A percentile compares a stretch with the other conserved stretches of the same genome.
These are phyloP conservation scores for Pterula multifida DNA, from an alignment of 1,284 basidiomycete genomes.

Conservation along the genomic window DNA sequence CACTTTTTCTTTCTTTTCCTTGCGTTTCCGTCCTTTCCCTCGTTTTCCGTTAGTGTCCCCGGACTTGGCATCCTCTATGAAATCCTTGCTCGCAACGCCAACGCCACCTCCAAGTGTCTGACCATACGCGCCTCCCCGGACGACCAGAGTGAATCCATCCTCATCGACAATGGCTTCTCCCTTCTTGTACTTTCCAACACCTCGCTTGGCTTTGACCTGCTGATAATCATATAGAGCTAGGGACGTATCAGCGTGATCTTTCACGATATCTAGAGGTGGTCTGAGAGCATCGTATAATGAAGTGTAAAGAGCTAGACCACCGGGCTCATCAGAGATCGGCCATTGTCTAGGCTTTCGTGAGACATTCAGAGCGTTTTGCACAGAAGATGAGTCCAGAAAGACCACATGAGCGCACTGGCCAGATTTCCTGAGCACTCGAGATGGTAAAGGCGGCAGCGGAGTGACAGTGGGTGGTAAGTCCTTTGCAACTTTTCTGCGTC, in stretches of 20 bases:
- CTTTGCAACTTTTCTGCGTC: slow-evolving; percentile 33
- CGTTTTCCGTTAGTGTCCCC: not conserved
- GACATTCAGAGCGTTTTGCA: slow-evolving; percentile 47
- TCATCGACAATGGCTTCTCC: slow-evolving; percentile 83
- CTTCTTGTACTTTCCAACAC: slow-evolving; percentile 53
- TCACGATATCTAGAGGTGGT: slow-evolving; percentile 61
- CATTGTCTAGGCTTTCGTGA: slow-evolving; percentile 41
- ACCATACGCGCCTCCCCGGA: slow-evolving; percentile 78
- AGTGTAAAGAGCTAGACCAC: slow-evolving; percentile 61
- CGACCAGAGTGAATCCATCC: slow-evolving; percentile 87
- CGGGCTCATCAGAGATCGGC: slow-evolving; percentile 43
- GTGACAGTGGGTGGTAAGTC: slow-evolving; percentile 32
- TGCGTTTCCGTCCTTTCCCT: slow-evolving; percentile 37
- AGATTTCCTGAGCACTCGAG: slow-evolving; percentile 47
- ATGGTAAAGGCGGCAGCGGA: slow-evolving; percentile 41
- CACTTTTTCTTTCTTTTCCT: slow-evolving; percentile 59
- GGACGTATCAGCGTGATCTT: slow-evolving; percentile 63
- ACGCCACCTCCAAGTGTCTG: slow-evolving; percentile 75
- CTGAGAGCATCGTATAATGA: slow-evolving; percentile 50
- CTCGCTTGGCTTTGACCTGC: slow-evolving; percentile 47
- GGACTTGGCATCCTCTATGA: slow-evolving; percentile 40
- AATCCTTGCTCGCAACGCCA: slow-evolving; percentile 63
- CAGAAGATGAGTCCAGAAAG: slow-evolving; percentile 67
- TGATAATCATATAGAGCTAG: slow-evolving; percentile 71
- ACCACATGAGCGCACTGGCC: slow-evolving; percentile 64